Evolutionary conservation across 1,139 yeast genomes (phyloP).

Genomic region (Suzukiozyma palmioleophila): DNA sequence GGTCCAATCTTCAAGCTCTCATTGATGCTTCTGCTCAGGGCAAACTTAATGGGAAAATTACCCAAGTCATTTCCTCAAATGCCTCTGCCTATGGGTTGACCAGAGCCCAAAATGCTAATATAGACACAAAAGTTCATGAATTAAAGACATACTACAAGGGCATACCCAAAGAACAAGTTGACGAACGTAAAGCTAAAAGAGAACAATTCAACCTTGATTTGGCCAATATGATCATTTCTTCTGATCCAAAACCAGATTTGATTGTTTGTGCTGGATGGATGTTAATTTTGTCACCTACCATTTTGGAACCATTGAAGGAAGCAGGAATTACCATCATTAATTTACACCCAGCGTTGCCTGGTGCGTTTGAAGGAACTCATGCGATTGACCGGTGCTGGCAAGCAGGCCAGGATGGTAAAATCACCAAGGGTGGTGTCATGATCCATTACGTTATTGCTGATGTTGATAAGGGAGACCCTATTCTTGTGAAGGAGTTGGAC

Average conservation of each 20-base stretch:
- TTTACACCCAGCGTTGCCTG: slow-evolving; percentile 95
- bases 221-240: slow-evolving; percentile 56
- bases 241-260: slow-evolving; percentile 55
- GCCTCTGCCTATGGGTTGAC: slow-evolving; percentile 77
- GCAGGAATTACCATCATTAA: slow-evolving; percentile 76
- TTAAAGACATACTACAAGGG: slow-evolving; percentile 73
- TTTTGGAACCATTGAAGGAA: slow-evolving; percentile 59
- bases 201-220: slow-evolving; percentile 72
- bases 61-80: slow-evolving; percentile 80
- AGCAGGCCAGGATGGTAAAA: slow-evolving; percentile 81
- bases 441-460: slow-evolving; percentile 91
- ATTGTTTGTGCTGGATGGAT: slow-evolving; percentile 99
- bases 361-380: slow-evolving; percentile 94
- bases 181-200: slow-evolving; percentile 56
- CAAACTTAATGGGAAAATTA: slow-evolving; percentile 49
- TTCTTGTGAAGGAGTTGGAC: slow-evolving; percentile 73
- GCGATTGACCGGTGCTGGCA: slow-evolving; percentile 96
- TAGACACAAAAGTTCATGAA: slow-evolving; percentile 67
- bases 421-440: slow-evolving; percentile 89
- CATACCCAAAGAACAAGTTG: slow-evolving; percentile 60
- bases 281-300: slow-evolving; percentile 79
- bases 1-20: slow-evolving; percentile 89
- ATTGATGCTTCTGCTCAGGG: slow-evolving; percentile 62
- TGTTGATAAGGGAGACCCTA: slow-evolving; percentile 90
- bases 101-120: slow-evolving; percentile 66